Evolutionary conservation across 345 rosid species (phyloP).

Genomic region (Ceriops tagal): DNA sequence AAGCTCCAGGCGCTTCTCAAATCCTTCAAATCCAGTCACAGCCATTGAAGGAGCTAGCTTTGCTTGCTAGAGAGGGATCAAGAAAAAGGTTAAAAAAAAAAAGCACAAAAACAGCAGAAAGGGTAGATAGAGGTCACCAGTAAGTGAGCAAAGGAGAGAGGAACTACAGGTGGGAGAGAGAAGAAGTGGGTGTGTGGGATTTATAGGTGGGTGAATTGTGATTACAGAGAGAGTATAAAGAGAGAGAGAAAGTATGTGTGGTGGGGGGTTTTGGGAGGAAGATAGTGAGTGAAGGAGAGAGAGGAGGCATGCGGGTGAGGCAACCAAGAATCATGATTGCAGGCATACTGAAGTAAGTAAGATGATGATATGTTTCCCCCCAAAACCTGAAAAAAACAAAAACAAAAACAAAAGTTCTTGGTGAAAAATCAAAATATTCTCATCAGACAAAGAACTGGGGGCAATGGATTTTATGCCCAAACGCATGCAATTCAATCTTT

Average conservation of each 20-base stretch:
- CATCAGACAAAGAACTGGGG: conserved; percentile 29
- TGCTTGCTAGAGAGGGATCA: too few species aligned
- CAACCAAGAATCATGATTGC: conserved; percentile 96
- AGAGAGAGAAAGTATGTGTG: conserved; percentile 9
- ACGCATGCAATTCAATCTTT: conserved; percentile 39
- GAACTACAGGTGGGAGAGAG: conserved; percentile 39
- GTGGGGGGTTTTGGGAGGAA: neutral
- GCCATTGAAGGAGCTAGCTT: conserved; percentile 47
- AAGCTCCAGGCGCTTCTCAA: conserved; percentile 94
- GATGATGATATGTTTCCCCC: conserved; percentile 21
- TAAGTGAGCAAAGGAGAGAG: neutral
- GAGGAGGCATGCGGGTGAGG: conserved; percentile 89
- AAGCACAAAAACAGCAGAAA: neutral
- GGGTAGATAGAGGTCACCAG: neutral
- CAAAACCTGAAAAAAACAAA: neutral
- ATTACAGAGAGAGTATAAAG: neutral
- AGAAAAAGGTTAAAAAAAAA: too few species aligned
- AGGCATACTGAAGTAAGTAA: conserved; percentile 63
- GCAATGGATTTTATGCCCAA: conserved; percentile 41
- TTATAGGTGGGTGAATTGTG: conserved; percentile 16
- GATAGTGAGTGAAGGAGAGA: conserved; percentile 29
- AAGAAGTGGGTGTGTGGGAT: conserved; percentile 29
- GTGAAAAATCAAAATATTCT: conserved; percentile 12
- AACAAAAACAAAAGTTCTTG: neutral
- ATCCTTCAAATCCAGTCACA: conserved; percentile 93